phyloP scores from a whole-genome alignment of 768 basidiomycete genomes.

The Pleurotus salmoneostramineus region DNA sequence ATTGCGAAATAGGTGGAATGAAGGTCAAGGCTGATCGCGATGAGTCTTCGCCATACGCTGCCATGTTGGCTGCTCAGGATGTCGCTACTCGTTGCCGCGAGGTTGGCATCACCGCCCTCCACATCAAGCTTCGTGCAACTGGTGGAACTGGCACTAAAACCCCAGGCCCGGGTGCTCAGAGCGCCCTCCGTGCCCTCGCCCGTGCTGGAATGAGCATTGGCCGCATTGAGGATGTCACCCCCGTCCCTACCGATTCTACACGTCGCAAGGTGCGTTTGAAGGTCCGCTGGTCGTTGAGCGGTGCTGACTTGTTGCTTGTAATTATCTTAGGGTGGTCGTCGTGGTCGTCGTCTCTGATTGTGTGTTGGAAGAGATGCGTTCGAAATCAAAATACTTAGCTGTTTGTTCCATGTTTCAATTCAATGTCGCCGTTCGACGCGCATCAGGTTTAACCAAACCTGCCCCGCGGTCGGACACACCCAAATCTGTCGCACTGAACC shows the following conservation, averaged over 20 bases:
- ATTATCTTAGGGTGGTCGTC: constrained; percentile 86
- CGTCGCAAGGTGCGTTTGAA: constrained; percentile 77
- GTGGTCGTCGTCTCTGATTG: constrained; percentile 89
- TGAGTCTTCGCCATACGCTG: constrained; percentile 96
- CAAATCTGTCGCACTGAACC: constrained; percentile 9
- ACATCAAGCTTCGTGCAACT: constrained; percentile 98
- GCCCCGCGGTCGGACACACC: constrained; percentile 68
- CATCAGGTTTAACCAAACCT: constrained; percentile 63
- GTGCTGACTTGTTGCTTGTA: neutral
- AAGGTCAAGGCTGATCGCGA: constrained; percentile 99
- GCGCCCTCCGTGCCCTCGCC: constrained; percentile 95
- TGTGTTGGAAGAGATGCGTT: neutral
- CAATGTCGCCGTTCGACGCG: constrained; percentile 86
- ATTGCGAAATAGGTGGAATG: constrained; percentile 73
- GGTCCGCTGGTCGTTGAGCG: neutral
- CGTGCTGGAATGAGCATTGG: constrained; percentile 98
- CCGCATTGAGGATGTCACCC: constrained; percentile 97
- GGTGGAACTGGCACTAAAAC: constrained; percentile 99
- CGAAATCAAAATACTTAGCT: constrained; percentile 7
- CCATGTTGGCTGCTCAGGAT: constrained; percentile 98
- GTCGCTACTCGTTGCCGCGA: constrained; percentile 95
- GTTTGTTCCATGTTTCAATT: constrained; percentile 25
- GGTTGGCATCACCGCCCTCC: constrained; percentile 96
- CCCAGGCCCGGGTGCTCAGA: constrained; percentile 97
- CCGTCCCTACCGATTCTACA: constrained; percentile 95